Evolutionary conservation across 73 alveolate genomes (phyloP), one percentile per base, ranked within the genome.

Genomic region (Breviolum minutum): DNA sequence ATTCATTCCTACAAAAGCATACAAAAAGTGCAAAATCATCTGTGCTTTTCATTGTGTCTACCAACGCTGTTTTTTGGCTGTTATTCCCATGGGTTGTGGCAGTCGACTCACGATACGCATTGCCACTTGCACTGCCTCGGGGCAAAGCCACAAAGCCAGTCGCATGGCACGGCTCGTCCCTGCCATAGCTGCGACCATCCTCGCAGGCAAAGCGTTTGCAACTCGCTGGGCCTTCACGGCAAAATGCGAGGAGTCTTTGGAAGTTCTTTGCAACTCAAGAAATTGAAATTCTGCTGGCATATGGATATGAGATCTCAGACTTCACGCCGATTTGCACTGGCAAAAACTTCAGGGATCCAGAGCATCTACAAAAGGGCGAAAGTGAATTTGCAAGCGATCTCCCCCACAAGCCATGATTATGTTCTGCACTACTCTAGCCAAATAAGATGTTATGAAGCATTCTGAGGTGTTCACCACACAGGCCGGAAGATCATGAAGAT

Each of bases 131-230:
- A 27, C 32, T 27, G 70, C 96, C 96, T 89, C 86, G 61, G 71
- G 68, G 96, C 96, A 30, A 73, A 71, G 96, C 86, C 96, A 89
- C 61, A 89, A 54, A 17, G 96, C 54, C 60, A 69, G 86, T 62
- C 96, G 85, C 96, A 89, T 24, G 74, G 86, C 96, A 16, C 96
- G 84, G 86, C 73, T 30, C 19, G 86, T 60, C 61, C 62, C 96
- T n/a, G 85, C 79, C 73, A 89, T 32, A 11, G 96, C 96, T 29
- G 96, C 96, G 29, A 30, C 77, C 32, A 60, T 69, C 96, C 96
- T 81, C 14, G 90, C 90, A 48, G 90, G 90, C 60, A 81, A 81
- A 81, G 90, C 90, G 6, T 10, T 24, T 54, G 90, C 90, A 40
- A 81, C 29, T 40, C 90, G 24, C 71, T 81, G 90, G 69, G 69